These are phyloP conservation scores for Ogataea methylovora DNA, from an alignment of 805 yeast genomes.

Conservation along the genomic window DNA sequence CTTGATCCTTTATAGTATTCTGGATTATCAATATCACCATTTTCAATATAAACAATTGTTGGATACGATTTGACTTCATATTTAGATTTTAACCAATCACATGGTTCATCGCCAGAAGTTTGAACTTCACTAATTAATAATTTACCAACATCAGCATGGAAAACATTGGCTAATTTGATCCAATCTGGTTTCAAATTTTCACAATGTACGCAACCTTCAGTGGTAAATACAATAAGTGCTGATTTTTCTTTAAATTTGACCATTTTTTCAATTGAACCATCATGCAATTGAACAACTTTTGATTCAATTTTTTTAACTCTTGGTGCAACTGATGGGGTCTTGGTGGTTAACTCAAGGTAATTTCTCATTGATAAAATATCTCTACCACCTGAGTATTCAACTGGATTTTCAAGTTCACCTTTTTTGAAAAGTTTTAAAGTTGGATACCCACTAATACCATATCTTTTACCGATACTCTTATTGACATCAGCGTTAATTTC, in stretches of 20 bases:
- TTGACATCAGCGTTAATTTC: conserved; percentile 58
- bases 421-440: conserved; percentile 51
- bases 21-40: conserved; percentile 28
- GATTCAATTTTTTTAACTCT: conserved; percentile 12
- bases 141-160: conserved; percentile 30
- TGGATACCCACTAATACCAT: conserved; percentile 58
- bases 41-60: conserved; percentile 41
- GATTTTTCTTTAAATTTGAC: conserved; percentile 28
- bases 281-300: conserved; percentile 18
- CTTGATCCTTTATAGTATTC: conserved; percentile 33
- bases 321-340: conserved; percentile 24
- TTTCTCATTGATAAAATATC: conserved; percentile 41
- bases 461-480: conserved; percentile 39
- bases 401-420: conserved; percentile 37
- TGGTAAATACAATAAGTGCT: conserved; percentile 49
- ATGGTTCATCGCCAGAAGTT: conserved; percentile 35
- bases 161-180: conserved; percentile 40
- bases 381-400: conserved; percentile 49
- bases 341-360: conserved; percentile 34
- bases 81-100: conserved; percentile 30
- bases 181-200: conserved; percentile 43
- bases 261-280: conserved; percentile 18
- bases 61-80: conserved; percentile 45
- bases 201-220: conserved; percentile 57
- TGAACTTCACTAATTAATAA: conserved; percentile 40